phyloP scores from a whole-genome alignment of 257 asterid genomes.

The Verbena officinalis region DNA sequence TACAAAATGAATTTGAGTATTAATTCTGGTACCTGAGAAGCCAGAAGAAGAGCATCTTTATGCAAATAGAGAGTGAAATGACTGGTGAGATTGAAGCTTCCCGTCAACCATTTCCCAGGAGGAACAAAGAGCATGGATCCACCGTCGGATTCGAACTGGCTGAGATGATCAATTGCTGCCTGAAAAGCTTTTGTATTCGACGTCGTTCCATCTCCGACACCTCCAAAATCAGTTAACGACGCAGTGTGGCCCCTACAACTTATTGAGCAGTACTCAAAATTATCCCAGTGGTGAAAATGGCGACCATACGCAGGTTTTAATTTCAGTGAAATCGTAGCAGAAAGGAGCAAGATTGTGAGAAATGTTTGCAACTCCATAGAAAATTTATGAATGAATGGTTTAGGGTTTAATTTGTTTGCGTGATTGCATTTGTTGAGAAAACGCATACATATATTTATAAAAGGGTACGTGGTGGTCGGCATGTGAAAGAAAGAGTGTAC shows the following conservation, averaged over 20 bases:
- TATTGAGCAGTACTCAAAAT: constrained; percentile 52
- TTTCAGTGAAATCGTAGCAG: constrained; percentile 41
- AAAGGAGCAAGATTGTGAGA: constrained; percentile 28
- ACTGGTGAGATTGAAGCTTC: constrained; percentile 85
- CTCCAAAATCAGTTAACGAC: constrained; percentile 78
- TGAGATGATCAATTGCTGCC: constrained; percentile 62
- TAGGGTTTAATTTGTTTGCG: constrained; percentile 12
- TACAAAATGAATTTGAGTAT: background rate
- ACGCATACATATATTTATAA: constrained; percentile 19
- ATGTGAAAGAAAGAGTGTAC: constrained; percentile 5
- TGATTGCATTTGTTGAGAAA: background rate
- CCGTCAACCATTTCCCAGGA: constrained; percentile 89
- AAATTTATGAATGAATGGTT: background rate
- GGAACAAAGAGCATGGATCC: constrained; percentile 87
- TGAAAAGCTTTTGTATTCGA: constrained; percentile 71
- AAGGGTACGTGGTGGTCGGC: constrained; percentile 19
- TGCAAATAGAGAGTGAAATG: constrained; percentile 85
- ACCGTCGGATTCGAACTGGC: constrained; percentile 64
- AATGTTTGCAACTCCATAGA: constrained; percentile 35
- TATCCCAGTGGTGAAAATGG: constrained; percentile 24
- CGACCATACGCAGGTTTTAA: constrained; percentile 32
- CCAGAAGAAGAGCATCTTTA: constrained; percentile 78
- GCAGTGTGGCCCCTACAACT: constrained; percentile 68
- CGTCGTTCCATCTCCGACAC: constrained; percentile 88
- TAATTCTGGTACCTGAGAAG: constrained; percentile 63